Evolutionary conservation across 2,329 filamentous ascomycete genomes (phyloP).

Genomic region (Beauveria asiatica): DNA sequence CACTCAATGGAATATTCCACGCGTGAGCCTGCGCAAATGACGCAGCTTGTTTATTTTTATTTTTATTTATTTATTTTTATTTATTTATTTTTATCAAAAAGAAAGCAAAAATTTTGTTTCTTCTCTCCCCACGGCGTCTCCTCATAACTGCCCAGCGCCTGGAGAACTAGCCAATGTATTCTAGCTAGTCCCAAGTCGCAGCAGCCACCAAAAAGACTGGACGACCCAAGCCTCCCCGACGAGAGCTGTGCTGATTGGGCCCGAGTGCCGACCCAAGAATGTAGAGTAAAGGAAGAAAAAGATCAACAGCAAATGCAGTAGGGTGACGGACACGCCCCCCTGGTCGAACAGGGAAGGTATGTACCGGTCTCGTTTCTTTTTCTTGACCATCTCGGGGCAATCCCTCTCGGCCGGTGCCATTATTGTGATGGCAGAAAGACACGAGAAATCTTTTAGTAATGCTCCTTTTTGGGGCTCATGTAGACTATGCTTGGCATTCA

Average conservation of each 20-base stretch:
- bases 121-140: too few relatives aligned
- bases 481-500: too few relatives aligned
- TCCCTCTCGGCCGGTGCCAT: neutral
- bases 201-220: neutral
- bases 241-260: neutral
- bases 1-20: neutral
- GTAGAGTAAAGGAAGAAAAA: neutral
- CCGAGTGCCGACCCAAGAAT: conserved; percentile 5
- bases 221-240: neutral
- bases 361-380: neutral
- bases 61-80: too few relatives aligned
- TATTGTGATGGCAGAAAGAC: neutral
- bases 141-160: too few relatives aligned
- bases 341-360: neutral
- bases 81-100: too few relatives aligned
- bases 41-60: neutral
- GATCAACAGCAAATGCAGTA: neutral
- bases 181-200: neutral
- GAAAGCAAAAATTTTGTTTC: too few relatives aligned
- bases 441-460: too few relatives aligned
- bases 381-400: neutral
- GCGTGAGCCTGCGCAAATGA: neutral
- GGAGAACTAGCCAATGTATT: neutral
- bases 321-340: neutral
- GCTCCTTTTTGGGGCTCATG: too few relatives aligned